phyloP scores from a whole-genome alignment of 805 yeast species.

The Saturnispora sekii region DNA sequence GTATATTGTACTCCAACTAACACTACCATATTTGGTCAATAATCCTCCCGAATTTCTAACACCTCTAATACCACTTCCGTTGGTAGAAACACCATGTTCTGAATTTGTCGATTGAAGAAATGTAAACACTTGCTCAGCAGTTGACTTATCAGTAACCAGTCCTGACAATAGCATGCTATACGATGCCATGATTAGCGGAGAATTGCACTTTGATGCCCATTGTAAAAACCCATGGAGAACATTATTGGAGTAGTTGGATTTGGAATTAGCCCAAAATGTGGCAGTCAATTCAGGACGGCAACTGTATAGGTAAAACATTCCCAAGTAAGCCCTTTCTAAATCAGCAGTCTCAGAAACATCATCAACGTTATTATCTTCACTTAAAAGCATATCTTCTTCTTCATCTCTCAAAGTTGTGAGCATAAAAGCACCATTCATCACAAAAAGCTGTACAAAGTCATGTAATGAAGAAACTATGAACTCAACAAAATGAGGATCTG shows the following conservation, averaged over 20 bases:
- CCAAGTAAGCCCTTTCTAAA: slow-evolving; percentile 74
- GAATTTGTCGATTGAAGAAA: slow-evolving; percentile 32
- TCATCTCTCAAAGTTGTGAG: slow-evolving; percentile 59
- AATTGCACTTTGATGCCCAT: slow-evolving; percentile 79
- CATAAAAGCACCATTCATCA: slow-evolving; percentile 55
- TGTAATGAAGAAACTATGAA: slow-evolving; percentile 37
- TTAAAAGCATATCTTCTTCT: slow-evolving; percentile 60
- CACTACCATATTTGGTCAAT: slow-evolving; percentile 20
- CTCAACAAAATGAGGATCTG: slow-evolving; percentile 23
- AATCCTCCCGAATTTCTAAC: slow-evolving; percentile 14
- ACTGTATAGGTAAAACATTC: slow-evolving; percentile 59
- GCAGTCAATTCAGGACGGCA: slow-evolving; percentile 49
- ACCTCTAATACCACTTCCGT: slow-evolving; percentile 1
- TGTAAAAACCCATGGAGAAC: slow-evolving; percentile 69
- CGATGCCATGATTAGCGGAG: slow-evolving; percentile 73
- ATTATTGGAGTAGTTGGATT: slow-evolving; percentile 31
- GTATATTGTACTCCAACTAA: slow-evolving; percentile 31
- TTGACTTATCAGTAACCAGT: slow-evolving; percentile 49
- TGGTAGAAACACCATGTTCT: slow-evolving; percentile 8
- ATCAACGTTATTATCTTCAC: slow-evolving; percentile 46
- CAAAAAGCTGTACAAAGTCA: slow-evolving; percentile 43
- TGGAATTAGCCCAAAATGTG: slow-evolving; percentile 54
- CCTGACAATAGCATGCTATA: slow-evolving; percentile 74
- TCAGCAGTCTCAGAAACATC: slow-evolving; percentile 68
- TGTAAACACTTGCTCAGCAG: slow-evolving; percentile 42